Conservation (phyloP, 306 rosid species). For the Quillaja saponaria region DNA sequence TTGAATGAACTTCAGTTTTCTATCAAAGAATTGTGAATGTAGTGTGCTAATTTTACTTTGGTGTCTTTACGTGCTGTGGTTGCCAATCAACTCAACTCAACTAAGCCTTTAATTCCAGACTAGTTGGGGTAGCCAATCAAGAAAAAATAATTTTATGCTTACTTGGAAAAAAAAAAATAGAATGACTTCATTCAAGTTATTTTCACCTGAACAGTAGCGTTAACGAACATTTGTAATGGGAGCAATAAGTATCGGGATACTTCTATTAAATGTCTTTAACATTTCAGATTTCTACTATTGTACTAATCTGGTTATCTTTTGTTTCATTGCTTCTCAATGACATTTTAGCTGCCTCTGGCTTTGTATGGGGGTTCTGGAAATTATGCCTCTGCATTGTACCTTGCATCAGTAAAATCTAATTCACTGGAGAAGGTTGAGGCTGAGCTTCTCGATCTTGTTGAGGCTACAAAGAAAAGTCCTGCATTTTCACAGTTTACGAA, state of each 20-base stretch:
- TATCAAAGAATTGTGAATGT: not conserved
- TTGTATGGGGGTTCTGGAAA: constrained; percentile 92
- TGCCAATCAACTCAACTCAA: not conserved
- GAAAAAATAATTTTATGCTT: not conserved
- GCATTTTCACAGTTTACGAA: constrained; percentile 55
- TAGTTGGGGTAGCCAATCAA: constrained; percentile 1
- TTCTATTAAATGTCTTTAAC: too few relatives aligned
- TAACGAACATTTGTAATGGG: not conserved
- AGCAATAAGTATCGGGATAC: too few relatives aligned
- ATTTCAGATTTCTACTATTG: not conserved
- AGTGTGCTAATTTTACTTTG: not conserved
- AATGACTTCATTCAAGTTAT: not conserved
- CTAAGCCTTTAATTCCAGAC: too few relatives aligned
- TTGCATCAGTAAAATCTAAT: constrained; percentile 69
- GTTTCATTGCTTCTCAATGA: constrained; percentile 19
- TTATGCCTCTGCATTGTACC: constrained; percentile 89
- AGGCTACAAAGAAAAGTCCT: constrained; percentile 60
- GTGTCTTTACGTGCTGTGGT: constrained; percentile 10
- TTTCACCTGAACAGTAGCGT: constrained; percentile 1
- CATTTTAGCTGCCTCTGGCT: constrained; percentile 72
- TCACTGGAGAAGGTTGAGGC: constrained; percentile 72
- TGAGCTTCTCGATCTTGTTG: constrained; percentile 63
- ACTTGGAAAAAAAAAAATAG: constrained; percentile 2
- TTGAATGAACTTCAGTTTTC: not conserved
- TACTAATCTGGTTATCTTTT: not conserved